Conservation (phyloP, 306 rosid species). For the Canavalia gladiata region DNA sequence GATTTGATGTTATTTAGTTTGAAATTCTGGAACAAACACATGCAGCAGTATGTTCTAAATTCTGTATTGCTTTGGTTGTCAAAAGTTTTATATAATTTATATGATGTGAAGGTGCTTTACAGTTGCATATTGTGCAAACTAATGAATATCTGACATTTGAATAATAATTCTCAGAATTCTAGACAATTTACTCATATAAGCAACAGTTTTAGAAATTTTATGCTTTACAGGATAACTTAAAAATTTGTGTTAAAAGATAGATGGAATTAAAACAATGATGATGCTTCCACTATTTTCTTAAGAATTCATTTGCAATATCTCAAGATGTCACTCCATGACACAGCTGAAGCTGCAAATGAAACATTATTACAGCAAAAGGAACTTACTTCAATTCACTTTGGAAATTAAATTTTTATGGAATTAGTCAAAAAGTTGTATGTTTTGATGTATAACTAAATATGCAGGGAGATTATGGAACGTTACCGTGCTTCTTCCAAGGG, state of each 20-base stretch:
- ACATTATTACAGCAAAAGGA: neutral
- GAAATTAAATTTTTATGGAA: conserved; percentile 11
- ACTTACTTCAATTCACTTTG: neutral
- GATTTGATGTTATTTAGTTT: neutral
- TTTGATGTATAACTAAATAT: conserved; percentile 42
- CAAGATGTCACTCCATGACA: neutral
- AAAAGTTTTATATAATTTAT: neutral
- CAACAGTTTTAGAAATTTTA: neutral
- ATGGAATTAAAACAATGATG: neutral
- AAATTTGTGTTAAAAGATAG: conserved; percentile 1
- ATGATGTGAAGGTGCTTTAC: neutral
- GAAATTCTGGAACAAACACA: conserved; percentile 19
- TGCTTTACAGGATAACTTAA: neutral
- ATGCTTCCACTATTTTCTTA: neutral
- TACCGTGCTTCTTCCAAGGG: conserved; percentile 68
- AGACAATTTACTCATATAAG: neutral
- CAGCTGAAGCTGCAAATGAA: neutral
- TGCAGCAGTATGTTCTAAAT: conserved; percentile 25
- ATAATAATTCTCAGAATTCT: neutral
- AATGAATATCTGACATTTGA: conserved; percentile 9
- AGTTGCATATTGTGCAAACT: conserved; percentile 15
- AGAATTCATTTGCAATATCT: conserved; percentile 2
- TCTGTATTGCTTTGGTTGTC: neutral
- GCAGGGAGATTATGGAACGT: conserved; percentile 83
- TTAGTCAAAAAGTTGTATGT: neutral